phyloP scores from a whole-genome alignment of 2,329 filamentous ascomycete species.

The Trichoderma sp. region DNA sequence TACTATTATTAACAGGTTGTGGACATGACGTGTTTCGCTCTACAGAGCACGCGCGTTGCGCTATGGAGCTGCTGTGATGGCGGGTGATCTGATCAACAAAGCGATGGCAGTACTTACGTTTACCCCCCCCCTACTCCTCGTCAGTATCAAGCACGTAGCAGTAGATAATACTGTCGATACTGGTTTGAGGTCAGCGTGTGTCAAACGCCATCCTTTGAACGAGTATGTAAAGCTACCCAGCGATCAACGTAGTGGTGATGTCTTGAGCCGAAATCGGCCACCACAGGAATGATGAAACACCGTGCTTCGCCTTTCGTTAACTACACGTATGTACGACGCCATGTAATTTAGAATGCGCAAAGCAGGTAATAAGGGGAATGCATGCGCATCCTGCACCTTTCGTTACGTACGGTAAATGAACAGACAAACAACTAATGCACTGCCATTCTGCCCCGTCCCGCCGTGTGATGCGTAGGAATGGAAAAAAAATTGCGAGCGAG shows the following conservation, averaged over 20 bases:
- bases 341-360: background rate
- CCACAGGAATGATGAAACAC: background rate
- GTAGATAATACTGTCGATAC: background rate
- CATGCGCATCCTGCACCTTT: background rate
- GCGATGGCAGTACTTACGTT: background rate
- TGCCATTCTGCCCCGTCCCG: conserved; percentile 6
- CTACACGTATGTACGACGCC: background rate
- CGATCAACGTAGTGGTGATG: background rate
- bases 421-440: background rate
- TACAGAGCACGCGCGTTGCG: conserved; percentile 13
- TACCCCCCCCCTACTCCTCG: background rate
- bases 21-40: conserved; percentile 11
- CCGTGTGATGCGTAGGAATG: background rate
- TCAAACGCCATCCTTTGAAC: too few relatives aligned
- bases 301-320: background rate
- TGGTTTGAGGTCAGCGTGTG: background rate
- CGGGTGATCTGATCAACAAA: conserved; percentile 24
- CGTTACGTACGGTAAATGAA: conserved; percentile 10
- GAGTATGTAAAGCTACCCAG: background rate
- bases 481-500: background rate
- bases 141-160: background rate
- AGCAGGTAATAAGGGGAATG: conserved; percentile 11
- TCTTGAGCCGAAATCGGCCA: conserved; percentile 5
- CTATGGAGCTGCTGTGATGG: conserved; percentile 5
- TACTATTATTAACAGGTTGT: background rate